Evolutionary conservation across 2,329 filamentous ascomycete species (phyloP), one percentile per base, ranked within the genome.

Genomic region (Fusarium sp.): DNA sequence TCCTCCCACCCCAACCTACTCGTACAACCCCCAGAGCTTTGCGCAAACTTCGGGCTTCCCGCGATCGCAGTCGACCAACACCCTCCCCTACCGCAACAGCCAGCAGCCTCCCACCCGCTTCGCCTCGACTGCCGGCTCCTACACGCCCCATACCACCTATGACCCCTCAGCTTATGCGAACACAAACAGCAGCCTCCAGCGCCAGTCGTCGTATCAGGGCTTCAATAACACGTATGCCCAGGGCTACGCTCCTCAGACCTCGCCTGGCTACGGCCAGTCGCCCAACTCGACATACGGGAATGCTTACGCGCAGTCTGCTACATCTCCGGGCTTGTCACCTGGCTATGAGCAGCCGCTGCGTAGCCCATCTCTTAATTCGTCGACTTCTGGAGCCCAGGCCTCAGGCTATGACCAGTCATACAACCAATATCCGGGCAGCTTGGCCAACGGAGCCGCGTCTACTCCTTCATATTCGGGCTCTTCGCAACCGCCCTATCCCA

Each of bases 21-120:
- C 89, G 50, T 96, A 95, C 82, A 96, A 95, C 79, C 93, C 94
- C 2, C 89, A 93, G 80, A 85, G 87, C 40, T 96, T 90, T 80
- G 85, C 84, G 67, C 81, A 78, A 67, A 72, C 80, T 6, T 75
- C 78, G 9, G 69, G 67, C 60, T 82, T 80, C 60, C 77, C 78
- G 65, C 85, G 88, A 64, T 86, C 88, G 36, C 88, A 88, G 68
- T 89, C 89, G 20, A 86, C 86, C 27, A 85, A 85, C n/a, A 83
- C 84, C 47, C 76, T 88, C 31, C 86, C 88, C 13, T 88, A 88
- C 72, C 87, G 86, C 66, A 86, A 85, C 66, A 85, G 84, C 69
- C 85, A 84, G 56, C 85, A 84, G 56, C 67, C 71, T 82, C 84
- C 74, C 81, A 86, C 69, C 75, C 81, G 71, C 79, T 84, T 65